Evolutionary conservation across 345 rosid species (phyloP).

Genomic region (Heritiera littoralis): DNA sequence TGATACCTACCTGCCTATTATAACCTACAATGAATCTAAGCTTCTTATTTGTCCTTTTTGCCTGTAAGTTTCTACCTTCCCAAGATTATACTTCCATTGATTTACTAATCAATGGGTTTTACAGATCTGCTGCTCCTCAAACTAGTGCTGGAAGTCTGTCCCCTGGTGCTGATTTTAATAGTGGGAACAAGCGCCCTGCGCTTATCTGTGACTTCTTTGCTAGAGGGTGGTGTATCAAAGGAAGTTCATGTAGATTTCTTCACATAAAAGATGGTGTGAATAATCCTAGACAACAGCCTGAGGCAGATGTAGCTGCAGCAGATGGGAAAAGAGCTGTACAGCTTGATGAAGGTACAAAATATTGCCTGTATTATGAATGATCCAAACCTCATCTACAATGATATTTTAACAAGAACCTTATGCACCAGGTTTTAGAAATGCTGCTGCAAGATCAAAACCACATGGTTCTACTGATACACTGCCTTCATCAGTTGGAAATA

Average conservation of each 20-base stretch:
- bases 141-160: conserved; percentile 40
- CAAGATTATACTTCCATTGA: conserved; percentile 22
- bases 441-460: conserved; percentile 27
- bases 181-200: conserved; percentile 54
- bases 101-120: conserved; percentile 41
- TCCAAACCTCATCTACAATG: conserved; percentile 15
- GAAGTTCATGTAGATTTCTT: conserved; percentile 73
- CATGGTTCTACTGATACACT: conserved; percentile 28
- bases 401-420: conserved; percentile 27
- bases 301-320: conserved; percentile 36
- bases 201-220: conserved; percentile 63
- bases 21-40: conserved; percentile 22
- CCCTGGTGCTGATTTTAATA: conserved; percentile 34
- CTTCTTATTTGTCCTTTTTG: conserved; percentile 19
- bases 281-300: conserved; percentile 31
- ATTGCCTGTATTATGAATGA: conserved; percentile 21
- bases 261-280: conserved; percentile 49
- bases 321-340: conserved; percentile 30
- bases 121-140: conserved; percentile 48
- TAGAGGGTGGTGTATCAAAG: conserved; percentile 86
- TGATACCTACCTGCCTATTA: conserved; percentile 6
- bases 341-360: conserved; percentile 56
- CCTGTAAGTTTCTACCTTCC: conserved; percentile 24
- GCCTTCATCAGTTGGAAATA: conserved; percentile 35
- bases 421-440: conserved; percentile 44